Base-by-base conservation (phyloP, 768 basidiomycete genomes). In the Suillus weaverae region DNA sequence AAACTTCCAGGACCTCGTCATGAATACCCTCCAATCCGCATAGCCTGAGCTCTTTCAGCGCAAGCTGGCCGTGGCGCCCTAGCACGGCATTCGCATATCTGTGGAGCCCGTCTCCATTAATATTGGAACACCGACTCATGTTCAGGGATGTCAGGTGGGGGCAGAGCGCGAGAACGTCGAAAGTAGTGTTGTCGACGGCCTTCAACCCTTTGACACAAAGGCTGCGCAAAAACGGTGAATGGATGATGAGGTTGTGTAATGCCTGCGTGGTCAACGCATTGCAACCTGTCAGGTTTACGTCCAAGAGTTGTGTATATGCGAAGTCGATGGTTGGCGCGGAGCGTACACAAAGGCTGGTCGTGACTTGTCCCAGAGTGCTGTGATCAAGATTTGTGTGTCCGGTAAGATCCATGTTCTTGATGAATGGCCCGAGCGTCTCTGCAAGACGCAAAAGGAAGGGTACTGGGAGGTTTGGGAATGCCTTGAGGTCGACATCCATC, bases 271-370 rank as follows among this genome's bases (percentile, higher is more conserved):
- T 86, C 64, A 97, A 70, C 10, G 81, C 73, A 2, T 81, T 78
- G 74, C 94, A 95, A 50, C 94, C 92, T 70, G 86, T 85, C 48
- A 95, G 78, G 69, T 90, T 89, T 70, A 95, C 77, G 32, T 71
- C 73, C 5, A 88, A 91, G 63, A 96, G 84, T 70, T 90, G 89
- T 5, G 91, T 94, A 71, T 81, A 81, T 5, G 75, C 74, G 48
- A 76, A 79, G 39, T 74, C 68, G 11, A 62, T 36, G n/a, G 57
- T 70, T 62, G 71, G 72, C 59, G 67, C 60, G 9, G 77, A 69
- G 35, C 80, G 74, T 50, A 86, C 73, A 69, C 85, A 87, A 54
- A 93, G 77, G 65, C 79, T 77, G 68, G 83, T 81, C 32, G 85
- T 79, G 60, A 92, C 77, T 43, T 84, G 80, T 50, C 83, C 74